A percentile compares a stretch with the other conserved stretches of the same genome.
Evolutionary conservation across 2,329 filamentous ascomycete species (phyloP).

Genomic region (Scedosporium minutisporum): DNA sequence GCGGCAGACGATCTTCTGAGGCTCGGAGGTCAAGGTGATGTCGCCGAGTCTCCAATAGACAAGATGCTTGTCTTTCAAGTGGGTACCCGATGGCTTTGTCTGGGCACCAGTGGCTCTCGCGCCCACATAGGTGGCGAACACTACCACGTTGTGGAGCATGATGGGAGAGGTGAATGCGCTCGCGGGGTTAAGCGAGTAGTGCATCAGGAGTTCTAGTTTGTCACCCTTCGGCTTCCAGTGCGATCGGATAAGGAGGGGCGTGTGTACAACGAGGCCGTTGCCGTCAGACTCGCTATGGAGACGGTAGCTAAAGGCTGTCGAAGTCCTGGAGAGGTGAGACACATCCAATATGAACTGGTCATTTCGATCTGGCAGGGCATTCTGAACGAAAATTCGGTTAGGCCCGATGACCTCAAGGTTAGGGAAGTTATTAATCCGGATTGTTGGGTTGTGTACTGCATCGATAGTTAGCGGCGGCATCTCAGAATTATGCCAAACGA

Average conservation of each 20-base stretch:
- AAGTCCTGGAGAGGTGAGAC: slow-evolving; percentile 60
- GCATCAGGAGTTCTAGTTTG: slow-evolving; percentile 77
- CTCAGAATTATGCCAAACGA: no score
- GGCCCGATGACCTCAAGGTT: slow-evolving; percentile 87
- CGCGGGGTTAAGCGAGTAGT: slow-evolving; percentile 73
- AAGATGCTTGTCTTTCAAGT: slow-evolving; percentile 64
- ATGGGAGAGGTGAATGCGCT: slow-evolving; percentile 35
- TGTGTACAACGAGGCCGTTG: slow-evolving; percentile 39
- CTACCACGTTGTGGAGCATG: slow-evolving; percentile 59
- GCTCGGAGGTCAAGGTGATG: slow-evolving; percentile 55
- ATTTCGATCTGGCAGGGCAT: slow-evolving; percentile 50
- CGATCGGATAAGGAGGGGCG: slow-evolving; percentile 64
- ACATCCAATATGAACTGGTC: slow-evolving; percentile 76
- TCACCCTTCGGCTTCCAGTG: slow-evolving; percentile 76
- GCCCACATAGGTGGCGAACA: slow-evolving; percentile 64
- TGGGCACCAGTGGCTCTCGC: slow-evolving; percentile 56
- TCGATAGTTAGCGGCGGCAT: not conserved
- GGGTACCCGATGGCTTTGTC: slow-evolving; percentile 71
- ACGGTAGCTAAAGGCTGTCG: slow-evolving; percentile 87
- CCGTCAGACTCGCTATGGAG: slow-evolving; percentile 59
- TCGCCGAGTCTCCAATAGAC: slow-evolving; percentile 77
- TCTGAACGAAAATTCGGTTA: slow-evolving; percentile 82
- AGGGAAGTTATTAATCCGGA: slow-evolving; percentile 80
- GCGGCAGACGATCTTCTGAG: slow-evolving; percentile 72
- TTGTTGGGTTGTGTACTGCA: slow-evolving; percentile 45